Evolutionary conservation across 2,329 filamentous ascomycete genomes (phyloP).

Genomic region (Calonectria pauciramosa): DNA sequence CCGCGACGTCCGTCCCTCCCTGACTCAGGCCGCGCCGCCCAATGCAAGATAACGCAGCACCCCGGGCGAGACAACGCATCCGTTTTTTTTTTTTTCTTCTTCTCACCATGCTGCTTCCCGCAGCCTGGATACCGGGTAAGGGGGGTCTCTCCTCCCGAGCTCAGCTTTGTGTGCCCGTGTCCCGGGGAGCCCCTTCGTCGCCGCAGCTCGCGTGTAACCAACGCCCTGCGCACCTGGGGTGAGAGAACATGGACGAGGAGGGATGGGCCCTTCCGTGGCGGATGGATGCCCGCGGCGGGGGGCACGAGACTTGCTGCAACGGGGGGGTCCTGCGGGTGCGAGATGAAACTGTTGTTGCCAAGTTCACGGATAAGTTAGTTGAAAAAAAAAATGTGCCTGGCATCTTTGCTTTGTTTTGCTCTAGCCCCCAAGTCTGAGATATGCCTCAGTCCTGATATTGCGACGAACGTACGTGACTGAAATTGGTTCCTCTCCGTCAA

Average conservation of each 20-base stretch:
- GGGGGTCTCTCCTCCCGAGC: background rate
- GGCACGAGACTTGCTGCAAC: constrained; percentile 2
- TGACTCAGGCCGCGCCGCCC: constrained; percentile 20
- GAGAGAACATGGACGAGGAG: constrained; percentile 20
- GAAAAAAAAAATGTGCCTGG: background rate
- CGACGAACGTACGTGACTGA: background rate
- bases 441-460: constrained; percentile 9
- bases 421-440: constrained; percentile 6
- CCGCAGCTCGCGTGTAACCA: constrained; percentile 38
- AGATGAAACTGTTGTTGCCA: background rate
- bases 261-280: background rate
- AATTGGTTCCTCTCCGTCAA: constrained; percentile 9
- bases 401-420: background rate
- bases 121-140: background rate
- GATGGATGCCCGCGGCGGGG: constrained; percentile 4
- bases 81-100: constrained; percentile 6
- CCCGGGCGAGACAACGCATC: constrained; percentile 20
- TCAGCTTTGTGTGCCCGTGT: background rate
- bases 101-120: background rate
- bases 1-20: constrained; percentile 18
- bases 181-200: background rate
- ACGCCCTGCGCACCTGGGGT: constrained; percentile 24
- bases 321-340: background rate
- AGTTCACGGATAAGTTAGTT: constrained; percentile 7
- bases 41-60: constrained; percentile 42